Evolutionary conservation across 1,284 basidiomycete genomes (phyloP), one percentile per base, ranked within the genome.

Genomic region (Sanghuangporus sanghuang): DNA sequence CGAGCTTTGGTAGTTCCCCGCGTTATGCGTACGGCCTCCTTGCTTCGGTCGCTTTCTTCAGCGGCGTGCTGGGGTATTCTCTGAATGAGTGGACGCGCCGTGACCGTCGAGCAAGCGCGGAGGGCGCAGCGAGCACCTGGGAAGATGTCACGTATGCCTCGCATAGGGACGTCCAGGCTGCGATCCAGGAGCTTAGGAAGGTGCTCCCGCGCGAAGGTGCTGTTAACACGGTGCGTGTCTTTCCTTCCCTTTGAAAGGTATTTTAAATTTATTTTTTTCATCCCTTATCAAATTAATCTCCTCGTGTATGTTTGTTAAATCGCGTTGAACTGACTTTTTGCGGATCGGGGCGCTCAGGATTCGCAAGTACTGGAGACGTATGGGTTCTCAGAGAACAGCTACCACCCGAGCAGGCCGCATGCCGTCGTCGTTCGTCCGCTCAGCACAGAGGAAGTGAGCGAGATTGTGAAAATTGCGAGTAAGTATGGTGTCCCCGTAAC

Each of bases 341-440:
- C 49, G n/a, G 8, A 53, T 53, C 12, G 16, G 50, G 14, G 23
- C 16, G 23, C 32, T 18, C 36, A 63, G 62, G 80, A 85, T 66
- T 74, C 77, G 7, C 76, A 81, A 35, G 73, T 77, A 8, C 72
- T 89, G 57, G 73, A 77, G 60, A 77, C 77, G 35, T 80, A 87
- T 64, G 88, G 88, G 2, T 86, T 82, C 38, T 89, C 87, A 0
- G 82, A 85, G 65, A 84, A 88, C 67, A 86, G 86, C 0, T 88
- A 89, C 69, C 86, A 86, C 69, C 83, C 85, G 3, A 75, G 78
- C 55, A 83, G 81, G n/a, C 80, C 86, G 0, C 87, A 89, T 68
- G 81, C 84, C 2, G 85, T 88, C 35, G 78, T 89, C 42, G 85
- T 88, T 48, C 74, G 78, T 48, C 76, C 74, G 6, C 64, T 64